phyloP scores from a whole-genome alignment of 768 basidiomycete species.

The Strobilomyces confusus region DNA sequence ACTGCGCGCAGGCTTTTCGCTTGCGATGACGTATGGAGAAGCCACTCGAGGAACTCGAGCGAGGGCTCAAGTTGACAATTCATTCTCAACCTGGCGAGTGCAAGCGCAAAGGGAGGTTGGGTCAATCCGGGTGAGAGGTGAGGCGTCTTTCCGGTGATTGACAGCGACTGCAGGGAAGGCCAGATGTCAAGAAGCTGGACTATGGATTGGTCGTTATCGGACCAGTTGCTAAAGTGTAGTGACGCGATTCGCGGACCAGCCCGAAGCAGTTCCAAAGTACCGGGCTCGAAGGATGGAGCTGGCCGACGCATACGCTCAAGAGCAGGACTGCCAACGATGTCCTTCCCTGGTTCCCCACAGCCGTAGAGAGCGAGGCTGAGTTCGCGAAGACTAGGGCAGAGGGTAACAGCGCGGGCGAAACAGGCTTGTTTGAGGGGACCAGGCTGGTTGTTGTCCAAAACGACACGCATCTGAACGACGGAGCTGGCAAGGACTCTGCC shows the following conservation, averaged over 20 bases:
- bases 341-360: conserved; percentile 45
- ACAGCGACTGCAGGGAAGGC: conserved; percentile 53
- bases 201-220: conserved; percentile 53
- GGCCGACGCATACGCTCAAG: conserved; percentile 44
- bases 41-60: conserved; percentile 63
- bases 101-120: conserved; percentile 40
- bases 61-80: conserved; percentile 65
- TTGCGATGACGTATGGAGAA: conserved; percentile 53
- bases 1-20: conserved; percentile 45
- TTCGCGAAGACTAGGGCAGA: conserved; percentile 57
- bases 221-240: conserved; percentile 69
- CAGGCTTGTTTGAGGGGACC: conserved; percentile 49
- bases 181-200: conserved; percentile 62
- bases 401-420: conserved; percentile 54
- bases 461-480: conserved; percentile 50
- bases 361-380: conserved; percentile 60
- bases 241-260: conserved; percentile 49
- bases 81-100: conserved; percentile 52
- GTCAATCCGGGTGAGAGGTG: conserved; percentile 39
- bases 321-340: conserved; percentile 46
- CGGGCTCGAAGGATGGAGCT: conserved; percentile 52
- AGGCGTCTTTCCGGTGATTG: conserved; percentile 56
- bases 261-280: conserved; percentile 48
- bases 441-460: conserved; percentile 69
- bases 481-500: conserved; percentile 50